Percentiles rank a stretch among this genome's conserved stretches.
phyloP scores from a whole-genome alignment of 352 stramenopile genomes.

The Phytophthora sp. region DNA sequence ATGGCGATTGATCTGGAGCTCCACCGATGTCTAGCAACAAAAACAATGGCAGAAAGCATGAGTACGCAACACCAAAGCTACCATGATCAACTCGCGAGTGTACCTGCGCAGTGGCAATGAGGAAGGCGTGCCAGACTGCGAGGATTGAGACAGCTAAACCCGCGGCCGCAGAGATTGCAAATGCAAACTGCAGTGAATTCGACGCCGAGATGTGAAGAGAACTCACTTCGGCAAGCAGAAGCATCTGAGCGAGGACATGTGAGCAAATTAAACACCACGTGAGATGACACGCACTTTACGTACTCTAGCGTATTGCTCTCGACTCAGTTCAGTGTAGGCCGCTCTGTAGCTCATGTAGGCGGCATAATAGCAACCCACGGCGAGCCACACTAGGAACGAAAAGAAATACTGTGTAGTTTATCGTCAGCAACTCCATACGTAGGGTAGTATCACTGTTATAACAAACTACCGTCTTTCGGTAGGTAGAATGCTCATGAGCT shows the following conservation, averaged over 20 bases:
- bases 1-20: constrained; percentile 83
- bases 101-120: constrained; percentile 83
- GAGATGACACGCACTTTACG: no score
- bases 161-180: constrained; percentile 66
- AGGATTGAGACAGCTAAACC: constrained; percentile 73
- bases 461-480: no score
- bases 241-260: no score
- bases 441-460: not conserved
- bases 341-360: constrained; percentile 60
- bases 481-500: not conserved
- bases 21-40: constrained; percentile 71
- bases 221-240: constrained; percentile 27
- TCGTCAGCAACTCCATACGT: not conserved
- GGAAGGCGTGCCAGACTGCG: constrained; percentile 69
- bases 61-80: not conserved
- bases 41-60: not conserved
- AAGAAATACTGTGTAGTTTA: constrained; percentile 71
- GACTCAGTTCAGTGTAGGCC: constrained; percentile 59
- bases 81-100: not conserved
- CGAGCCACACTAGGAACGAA: constrained; percentile 74
- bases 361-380: constrained; percentile 62
- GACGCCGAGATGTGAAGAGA: constrained; percentile 27
- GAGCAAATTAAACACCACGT: constrained; percentile 3
- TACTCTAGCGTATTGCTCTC: constrained; percentile 67
- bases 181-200: constrained; percentile 68